phyloP scores from a whole-genome alignment of 2,329 filamentous ascomycete genomes.

The Sclerotiophoma versabilis region DNA sequence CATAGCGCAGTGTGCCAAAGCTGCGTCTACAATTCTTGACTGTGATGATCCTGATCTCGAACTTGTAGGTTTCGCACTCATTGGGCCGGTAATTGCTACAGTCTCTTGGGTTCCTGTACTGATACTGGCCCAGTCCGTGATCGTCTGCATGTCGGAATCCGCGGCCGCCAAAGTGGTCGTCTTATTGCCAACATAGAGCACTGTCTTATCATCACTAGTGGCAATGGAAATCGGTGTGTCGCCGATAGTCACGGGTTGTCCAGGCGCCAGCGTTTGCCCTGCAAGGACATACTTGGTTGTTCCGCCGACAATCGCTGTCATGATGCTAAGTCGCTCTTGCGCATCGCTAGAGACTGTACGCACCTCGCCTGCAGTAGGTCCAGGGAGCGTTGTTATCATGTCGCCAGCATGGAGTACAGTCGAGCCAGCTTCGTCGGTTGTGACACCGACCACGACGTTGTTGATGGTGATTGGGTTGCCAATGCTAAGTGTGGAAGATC shows the following conservation, averaged over 20 bases:
- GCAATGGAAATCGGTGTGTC: conserved; percentile 23
- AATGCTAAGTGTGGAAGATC: conserved; percentile 17
- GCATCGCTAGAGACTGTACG: background rate
- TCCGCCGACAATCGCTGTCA: conserved; percentile 21
- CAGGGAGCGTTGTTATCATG: conserved; percentile 22
- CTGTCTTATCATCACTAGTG: conserved; percentile 8
- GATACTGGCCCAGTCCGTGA: conserved; percentile 1
- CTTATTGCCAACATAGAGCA: conserved; percentile 23
- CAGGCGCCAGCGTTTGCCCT: conserved; percentile 29
- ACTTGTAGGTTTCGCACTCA: background rate
- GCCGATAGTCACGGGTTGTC: conserved; percentile 24
- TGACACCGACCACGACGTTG: conserved; percentile 18
- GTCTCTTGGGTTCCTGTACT: background rate
- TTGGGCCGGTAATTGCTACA: background rate
- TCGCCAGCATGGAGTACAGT: conserved; percentile 25
- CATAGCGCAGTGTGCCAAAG: background rate
- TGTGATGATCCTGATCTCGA: background rate
- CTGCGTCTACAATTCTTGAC: background rate
- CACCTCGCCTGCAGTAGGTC: conserved; percentile 1
- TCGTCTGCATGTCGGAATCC: background rate
- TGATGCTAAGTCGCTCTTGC: conserved; percentile 4
- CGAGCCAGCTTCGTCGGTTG: conserved; percentile 18
- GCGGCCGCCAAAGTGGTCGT: conserved; percentile 23
- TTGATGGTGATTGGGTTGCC: conserved; percentile 19
- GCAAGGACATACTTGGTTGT: conserved; percentile 23